Percentiles rank a stretch among this genome's conserved stretches.
Conservation (phyloP, 768 basidiomycete species). For the Psilocybe azurescens region DNA sequence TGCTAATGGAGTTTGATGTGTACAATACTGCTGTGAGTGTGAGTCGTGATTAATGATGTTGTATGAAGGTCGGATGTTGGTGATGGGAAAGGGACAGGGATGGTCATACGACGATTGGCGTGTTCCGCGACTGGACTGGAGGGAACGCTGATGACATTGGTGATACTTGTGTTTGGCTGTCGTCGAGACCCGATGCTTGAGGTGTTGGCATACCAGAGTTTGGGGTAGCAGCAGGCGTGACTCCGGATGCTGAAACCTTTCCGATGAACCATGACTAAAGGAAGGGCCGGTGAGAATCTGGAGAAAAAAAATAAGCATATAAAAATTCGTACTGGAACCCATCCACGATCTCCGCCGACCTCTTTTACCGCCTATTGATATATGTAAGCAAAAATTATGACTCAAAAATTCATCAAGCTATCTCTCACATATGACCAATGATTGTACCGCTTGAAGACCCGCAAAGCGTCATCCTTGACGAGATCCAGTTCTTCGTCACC, state of each 20-base stretch:
- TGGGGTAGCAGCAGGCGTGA: slow-evolving; percentile 50
- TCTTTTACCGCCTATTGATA: slow-evolving; percentile 84
- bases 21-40: slow-evolving; percentile 13
- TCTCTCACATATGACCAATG: slow-evolving; percentile 89
- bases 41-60: slow-evolving; percentile 12
- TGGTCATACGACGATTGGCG: slow-evolving; percentile 28
- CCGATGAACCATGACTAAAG: slow-evolving; percentile 92
- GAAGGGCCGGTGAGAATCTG: neutral
- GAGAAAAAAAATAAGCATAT: slow-evolving; percentile 5
- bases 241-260: slow-evolving; percentile 67
- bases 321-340: slow-evolving; percentile 78
- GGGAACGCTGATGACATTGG: slow-evolving; percentile 90
- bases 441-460: slow-evolving; percentile 98
- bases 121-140: slow-evolving; percentile 42
- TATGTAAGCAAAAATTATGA: neutral
- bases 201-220: slow-evolving; percentile 41
- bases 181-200: slow-evolving; percentile 38
- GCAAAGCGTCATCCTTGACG: slow-evolving; percentile 83
- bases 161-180: slow-evolving; percentile 60
- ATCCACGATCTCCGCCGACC: slow-evolving; percentile 91
- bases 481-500: slow-evolving; percentile 93
- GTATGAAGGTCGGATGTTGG: slow-evolving; percentile 4
- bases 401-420: neutral
- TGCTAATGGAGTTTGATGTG: slow-evolving; percentile 20
- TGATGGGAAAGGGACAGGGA: neutral